These are phyloP conservation scores for Eleusine indica DNA, from an alignment of 176 grass and related monocot species.

Conservation along the genomic window DNA sequence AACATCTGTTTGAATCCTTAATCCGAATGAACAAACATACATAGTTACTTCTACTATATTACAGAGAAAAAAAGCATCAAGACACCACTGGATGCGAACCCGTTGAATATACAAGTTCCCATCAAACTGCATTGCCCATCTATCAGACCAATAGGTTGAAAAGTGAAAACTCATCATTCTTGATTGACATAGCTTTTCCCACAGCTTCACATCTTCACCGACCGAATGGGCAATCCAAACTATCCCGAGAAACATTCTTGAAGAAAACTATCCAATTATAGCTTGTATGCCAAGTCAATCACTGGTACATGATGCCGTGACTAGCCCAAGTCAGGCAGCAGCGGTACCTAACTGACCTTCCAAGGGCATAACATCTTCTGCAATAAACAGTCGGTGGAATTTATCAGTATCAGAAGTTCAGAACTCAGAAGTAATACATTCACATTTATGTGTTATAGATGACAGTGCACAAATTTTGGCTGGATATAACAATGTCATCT, in stretches of 20 bases:
- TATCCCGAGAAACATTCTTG: background rate
- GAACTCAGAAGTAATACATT: background rate
- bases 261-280: background rate
- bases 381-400: constrained; percentile 19
- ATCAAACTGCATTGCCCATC: background rate
- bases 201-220: background rate
- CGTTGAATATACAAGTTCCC: background rate
- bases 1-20: background rate
- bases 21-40: background rate
- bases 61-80: constrained; percentile 5
- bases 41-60: background rate
- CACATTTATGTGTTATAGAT: background rate
- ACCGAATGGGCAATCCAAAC: background rate
- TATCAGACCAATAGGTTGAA: background rate
- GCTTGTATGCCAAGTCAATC: background rate
- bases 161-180: background rate
- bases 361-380: constrained; percentile 30
- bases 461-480: background rate
- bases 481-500: constrained; percentile 9
- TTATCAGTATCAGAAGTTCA: background rate
- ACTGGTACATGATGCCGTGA: background rate
- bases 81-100: background rate
- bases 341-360: background rate
- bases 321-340: background rate
- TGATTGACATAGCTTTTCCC: background rate